Evolutionary conservation across 176 grass and related monocot genomes (phyloP), one percentile per base, ranked within the genome.

Genomic region (Lolium multiflorum): DNA sequence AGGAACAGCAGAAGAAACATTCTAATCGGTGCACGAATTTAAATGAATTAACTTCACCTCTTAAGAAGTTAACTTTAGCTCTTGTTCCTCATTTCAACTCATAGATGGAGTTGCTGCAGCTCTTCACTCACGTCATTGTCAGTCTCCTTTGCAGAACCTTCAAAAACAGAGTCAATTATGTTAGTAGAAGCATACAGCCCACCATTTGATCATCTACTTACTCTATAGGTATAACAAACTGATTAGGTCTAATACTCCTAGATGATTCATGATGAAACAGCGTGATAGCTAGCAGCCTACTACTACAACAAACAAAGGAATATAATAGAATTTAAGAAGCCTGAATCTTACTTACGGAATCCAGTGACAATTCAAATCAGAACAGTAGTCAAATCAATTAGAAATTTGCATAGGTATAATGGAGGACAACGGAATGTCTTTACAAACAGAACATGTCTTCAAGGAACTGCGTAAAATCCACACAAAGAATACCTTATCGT

Each of bases 141-240:
- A 20, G 66, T 69, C 66, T 69, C 66, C 66, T 39, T 38, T 39
- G 35, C 66, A 18, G 66, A 69, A 69, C 35, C 28, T 41, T 69
- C 31, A 69, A 39, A 9, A 20, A 11, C 7, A 69, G 66, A 39
- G 35, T 17, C 31, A 69, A 43, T 43, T 43, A 43, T 43, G 41
- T 43, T 43, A 7, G 6, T 43, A 43, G 41, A 43, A 43, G 41
- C 41, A 43, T 43, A 43, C 41, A 43, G 41, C 41, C 7, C 7
- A 43, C 41, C 41, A 43, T 43, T 10, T 43, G 41, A 43, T 43
- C 4, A 43, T 43, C 41, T 43, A 43, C 4, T 43, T 43, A 43
- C 7, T 43, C 41, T 43, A 5, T 43, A 43, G 7, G 7, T 43
- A 43, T 43, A 43, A 43, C 41, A 43, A 43, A 43, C 7, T 43